Base-by-base conservation (phyloP, 2,329 filamentous ascomycete species). In the Cladophialophora yegresii region DNA sequence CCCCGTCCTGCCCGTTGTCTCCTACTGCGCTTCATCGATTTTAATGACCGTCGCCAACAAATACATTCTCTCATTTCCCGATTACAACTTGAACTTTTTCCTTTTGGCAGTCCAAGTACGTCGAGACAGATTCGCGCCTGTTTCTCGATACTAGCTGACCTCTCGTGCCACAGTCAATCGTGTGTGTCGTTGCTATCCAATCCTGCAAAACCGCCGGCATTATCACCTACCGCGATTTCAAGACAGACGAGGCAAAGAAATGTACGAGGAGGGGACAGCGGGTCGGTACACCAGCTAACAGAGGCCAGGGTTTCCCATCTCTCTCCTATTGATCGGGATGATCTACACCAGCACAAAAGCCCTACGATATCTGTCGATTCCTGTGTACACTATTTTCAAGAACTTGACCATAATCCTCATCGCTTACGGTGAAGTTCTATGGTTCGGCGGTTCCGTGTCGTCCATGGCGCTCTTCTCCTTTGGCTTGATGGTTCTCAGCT, bases 1-100 rank as follows among this genome's bases (percentile, higher is more conserved):
- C 77, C 91, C 92, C 16, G 81, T 86, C 53, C 76, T 95, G 54
- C 92, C 93, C 23, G 90, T 99, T 72, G 75, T 96, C 70, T 87
- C 91, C 55, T 99, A 99, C 83, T 99, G 95, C 79, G 83, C 90
- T 73, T 91, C 93, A 59, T 97, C 93, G n/a, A 99, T 99, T 75
- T 86, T 93, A 77, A 99, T 99, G 95, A 99, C 95, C 7, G 91
- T 97, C n/a, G 95, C 96, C 77, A 99, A 99, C 82, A 99, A 99
- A 84, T 99, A 96, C 77, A 93, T 97, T 68, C 87, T 99, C 54
- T 97, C 92, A 7, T 95, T 95, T 66, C 84, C 85, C 58, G 86
- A 89, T 71, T 99, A 96, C 86, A 99, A 99, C 80, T 81, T 99
- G 73, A 96, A 96, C 80, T 96, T 98, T 79, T 91, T 99, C 80